Conservation (phyloP, 2,329 filamentous ascomycete species). For the Aspergillus sp. region DNA sequence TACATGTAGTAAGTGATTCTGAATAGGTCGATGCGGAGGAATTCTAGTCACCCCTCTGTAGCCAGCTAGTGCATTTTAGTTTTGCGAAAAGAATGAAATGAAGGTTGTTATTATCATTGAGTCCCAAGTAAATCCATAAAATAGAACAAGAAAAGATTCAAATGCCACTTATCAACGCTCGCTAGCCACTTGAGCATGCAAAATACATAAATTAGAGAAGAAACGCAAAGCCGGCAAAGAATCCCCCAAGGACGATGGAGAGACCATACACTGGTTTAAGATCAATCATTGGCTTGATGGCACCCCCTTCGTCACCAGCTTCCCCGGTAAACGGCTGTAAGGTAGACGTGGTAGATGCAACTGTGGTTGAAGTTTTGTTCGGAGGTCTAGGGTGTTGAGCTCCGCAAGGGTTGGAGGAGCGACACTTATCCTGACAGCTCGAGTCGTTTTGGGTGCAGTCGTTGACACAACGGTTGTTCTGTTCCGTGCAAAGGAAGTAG, state of each 20-base stretch:
- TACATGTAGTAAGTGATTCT: neutral
- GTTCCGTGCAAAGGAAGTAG: constrained; percentile 61
- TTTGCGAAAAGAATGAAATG: neutral
- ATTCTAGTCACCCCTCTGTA: neutral
- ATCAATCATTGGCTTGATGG: constrained; percentile 43
- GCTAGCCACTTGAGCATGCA: neutral
- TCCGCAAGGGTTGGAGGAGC: constrained; percentile 58
- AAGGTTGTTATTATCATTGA: constrained; percentile 7
- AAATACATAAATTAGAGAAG: constrained; percentile 43
- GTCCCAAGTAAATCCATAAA: neutral
- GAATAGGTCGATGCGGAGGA: neutral
- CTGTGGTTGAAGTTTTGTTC: constrained; percentile 50
- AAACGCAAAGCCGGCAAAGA: constrained; percentile 59
- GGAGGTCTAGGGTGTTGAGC: constrained; percentile 57
- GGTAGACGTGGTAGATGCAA: constrained; percentile 33
- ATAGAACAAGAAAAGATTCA: neutral
- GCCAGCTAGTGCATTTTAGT: neutral
- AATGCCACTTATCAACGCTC: neutral
- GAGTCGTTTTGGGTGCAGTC: constrained; percentile 49
- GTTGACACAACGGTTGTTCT: constrained; percentile 56
- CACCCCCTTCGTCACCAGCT: constrained; percentile 30
- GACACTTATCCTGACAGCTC: constrained; percentile 53
- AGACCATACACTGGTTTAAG: constrained; percentile 58
- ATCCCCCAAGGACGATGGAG: constrained; percentile 52
- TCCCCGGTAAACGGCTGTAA: constrained; percentile 32